Evolutionary conservation across 768 basidiomycete genomes (phyloP), one percentile per base, ranked within the genome.

Genomic region (Lyophyllum semitale): DNA sequence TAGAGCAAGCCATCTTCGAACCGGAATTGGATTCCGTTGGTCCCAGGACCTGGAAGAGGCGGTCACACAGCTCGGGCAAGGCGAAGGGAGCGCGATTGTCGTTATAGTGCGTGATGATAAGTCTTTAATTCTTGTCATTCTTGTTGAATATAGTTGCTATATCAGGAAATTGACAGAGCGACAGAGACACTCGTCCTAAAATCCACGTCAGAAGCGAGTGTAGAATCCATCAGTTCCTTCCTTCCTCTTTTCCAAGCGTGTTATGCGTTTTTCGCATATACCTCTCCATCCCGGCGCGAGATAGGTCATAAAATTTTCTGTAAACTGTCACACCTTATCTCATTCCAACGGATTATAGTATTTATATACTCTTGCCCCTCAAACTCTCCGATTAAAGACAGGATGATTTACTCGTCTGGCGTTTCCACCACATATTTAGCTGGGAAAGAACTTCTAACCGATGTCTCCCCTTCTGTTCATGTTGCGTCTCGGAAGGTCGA

Each of bases 351-450:
- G 25, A 18, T 30, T 54, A 8, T 58, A 93, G 89, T 91, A 47
- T 95, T 94, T 71, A 90, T 97, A 53, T 98, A 98, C 71, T 90
- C 89, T 18, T 98, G 95, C 68, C 95, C 95, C 0, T 80, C 86
- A 3, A 64, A 71, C 13, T 92, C 90, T 6, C 89, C 91, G 1
- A 80, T 97, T 72, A 93, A 92, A 64, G 77, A 87, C 57, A 82
- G 94, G 41, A 95, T 98, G 91, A 67, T 97, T 32, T 96, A 95
- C 71, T 92, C 93, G 0, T 86, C 88, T 2, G 86, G 84, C 8
- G 82, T 83, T 11, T 62, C 77, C 9, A 69, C 80, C 18, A 77
- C 88, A 7, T 87, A 82, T 63, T 75, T 78, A 48, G 72, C 80
- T 8, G 84, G 82, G 29, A 85, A 85, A 57, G 72, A 70, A 4